phyloP scores from a whole-genome alignment of 2,329 filamentous ascomycete species.

The Hypocreales sp. region DNA sequence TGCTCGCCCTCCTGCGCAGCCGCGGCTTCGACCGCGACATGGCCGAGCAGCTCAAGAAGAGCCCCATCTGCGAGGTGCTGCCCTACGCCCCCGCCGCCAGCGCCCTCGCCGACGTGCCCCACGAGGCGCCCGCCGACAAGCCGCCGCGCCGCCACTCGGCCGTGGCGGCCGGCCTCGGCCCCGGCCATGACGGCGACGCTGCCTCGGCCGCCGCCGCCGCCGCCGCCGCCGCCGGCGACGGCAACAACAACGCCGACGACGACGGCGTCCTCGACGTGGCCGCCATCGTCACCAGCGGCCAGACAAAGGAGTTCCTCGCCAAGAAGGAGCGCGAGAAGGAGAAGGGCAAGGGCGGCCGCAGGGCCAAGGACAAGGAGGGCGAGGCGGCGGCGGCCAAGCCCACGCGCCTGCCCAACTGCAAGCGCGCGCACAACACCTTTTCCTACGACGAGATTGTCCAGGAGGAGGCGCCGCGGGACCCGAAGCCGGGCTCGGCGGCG shows the following conservation, averaged over 20 bases:
- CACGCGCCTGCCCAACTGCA: constrained; percentile 53
- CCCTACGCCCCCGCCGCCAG: constrained; percentile 32
- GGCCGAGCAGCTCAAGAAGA: constrained; percentile 57
- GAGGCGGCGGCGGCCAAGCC: constrained; percentile 38
- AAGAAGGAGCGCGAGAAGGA: constrained; percentile 75
- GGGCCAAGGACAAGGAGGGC: constrained; percentile 38
- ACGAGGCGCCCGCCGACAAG: constrained; percentile 15
- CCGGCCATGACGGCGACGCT: constrained; percentile 8
- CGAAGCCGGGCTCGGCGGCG: constrained; percentile 9
- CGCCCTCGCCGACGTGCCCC: constrained; percentile 32
- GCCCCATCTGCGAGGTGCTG: constrained; percentile 49
- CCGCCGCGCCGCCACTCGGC: too few species aligned
- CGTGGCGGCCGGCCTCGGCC: too few species aligned
- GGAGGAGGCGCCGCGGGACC: constrained; percentile 30
- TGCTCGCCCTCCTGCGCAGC: constrained; percentile 48
- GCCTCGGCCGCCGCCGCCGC: constrained; percentile 19
- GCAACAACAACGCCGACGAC: constrained; percentile 29
- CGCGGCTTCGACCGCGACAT: constrained; percentile 49
- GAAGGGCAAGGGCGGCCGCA: constrained; percentile 42
- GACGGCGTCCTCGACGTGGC: constrained; percentile 74
- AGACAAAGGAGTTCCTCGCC: constrained; percentile 68
- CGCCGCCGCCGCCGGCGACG: constrained; percentile 21
- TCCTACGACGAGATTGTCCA: constrained; percentile 54
- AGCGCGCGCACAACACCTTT: constrained; percentile 53
- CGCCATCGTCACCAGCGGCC: constrained; percentile 68